Conservation (phyloP, 805 yeast species). For the Metschnikowia anglica region DNA sequence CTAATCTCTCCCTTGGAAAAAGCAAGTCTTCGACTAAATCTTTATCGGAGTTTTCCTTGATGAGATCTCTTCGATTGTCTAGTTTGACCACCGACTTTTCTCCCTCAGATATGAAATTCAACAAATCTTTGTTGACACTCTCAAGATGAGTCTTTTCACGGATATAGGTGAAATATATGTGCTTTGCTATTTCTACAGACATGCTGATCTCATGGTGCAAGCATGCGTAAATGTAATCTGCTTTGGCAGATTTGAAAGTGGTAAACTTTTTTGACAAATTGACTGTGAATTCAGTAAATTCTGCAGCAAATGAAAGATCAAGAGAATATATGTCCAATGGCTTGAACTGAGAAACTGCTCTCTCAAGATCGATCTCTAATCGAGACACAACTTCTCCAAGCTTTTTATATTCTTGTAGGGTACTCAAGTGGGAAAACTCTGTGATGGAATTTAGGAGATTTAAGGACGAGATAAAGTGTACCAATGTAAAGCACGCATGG, state of each 20-base stretch:
- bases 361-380: background rate
- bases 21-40: background rate
- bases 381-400: background rate
- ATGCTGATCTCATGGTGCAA: background rate
- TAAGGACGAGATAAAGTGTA: background rate
- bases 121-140: background rate
- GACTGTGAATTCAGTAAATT: background rate
- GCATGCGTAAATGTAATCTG: background rate
- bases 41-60: background rate
- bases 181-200: background rate
- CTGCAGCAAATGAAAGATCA: conserved; percentile 3
- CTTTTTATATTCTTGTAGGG: background rate
- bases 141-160: background rate
- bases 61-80: background rate
- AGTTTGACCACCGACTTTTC: background rate
- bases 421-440: background rate
- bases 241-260: background rate
- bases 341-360: background rate
- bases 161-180: background rate
- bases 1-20: background rate
- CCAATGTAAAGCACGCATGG: background rate
- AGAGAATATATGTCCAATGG: conserved; percentile 7
- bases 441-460: background rate
- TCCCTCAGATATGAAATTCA: background rate
- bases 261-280: background rate